Evolutionary conservation across 495 filamentous ascomycete genomes (phyloP).

Genomic region (Podospora sp.): DNA sequence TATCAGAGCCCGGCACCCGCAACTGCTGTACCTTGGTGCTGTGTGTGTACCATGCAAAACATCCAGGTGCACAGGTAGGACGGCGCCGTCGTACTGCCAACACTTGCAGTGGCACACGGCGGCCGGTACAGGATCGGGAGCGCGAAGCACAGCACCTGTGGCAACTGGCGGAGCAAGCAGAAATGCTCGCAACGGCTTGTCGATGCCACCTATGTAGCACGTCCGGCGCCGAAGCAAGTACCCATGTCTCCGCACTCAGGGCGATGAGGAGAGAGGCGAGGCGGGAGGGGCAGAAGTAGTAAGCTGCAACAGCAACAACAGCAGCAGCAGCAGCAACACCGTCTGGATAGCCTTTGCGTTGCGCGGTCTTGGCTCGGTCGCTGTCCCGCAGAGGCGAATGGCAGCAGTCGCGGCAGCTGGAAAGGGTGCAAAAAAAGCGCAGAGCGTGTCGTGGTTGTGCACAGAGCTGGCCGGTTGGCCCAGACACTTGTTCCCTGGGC

Average conservation of each 20-base stretch:
- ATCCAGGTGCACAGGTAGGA: constrained; percentile 43
- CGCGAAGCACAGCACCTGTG: constrained; percentile 38
- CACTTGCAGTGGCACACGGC: constrained; percentile 46
- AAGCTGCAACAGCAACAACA: constrained; percentile 14
- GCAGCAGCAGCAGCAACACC: constrained; percentile 4
- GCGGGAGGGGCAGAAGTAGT: constrained; percentile 11
- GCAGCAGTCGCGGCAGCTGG: constrained; percentile 6
- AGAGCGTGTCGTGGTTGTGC: background rate
- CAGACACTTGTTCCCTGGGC: constrained; percentile 11
- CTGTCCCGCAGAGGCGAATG: constrained; percentile 11
- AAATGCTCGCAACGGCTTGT: constrained; percentile 31
- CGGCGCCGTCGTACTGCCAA: constrained; percentile 48
- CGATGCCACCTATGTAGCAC: constrained; percentile 38
- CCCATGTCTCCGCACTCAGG: constrained; percentile 32
- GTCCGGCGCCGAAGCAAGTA: constrained; percentile 34
- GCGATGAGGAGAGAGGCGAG: constrained; percentile 1
- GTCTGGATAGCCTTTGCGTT: constrained; percentile 4
- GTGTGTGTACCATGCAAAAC: constrained; percentile 34
- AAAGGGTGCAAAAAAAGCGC: constrained; percentile 5
- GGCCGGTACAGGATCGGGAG: constrained; percentile 47
- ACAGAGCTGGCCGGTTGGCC: constrained; percentile 4
- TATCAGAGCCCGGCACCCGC: constrained; percentile 34
- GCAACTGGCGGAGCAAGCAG: constrained; percentile 29
- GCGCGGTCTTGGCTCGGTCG: constrained; percentile 1
- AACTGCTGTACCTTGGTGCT: constrained; percentile 31